phyloP scores from a whole-genome alignment of 139 green algal species.

The Tetradesmus lagerheimii region DNA sequence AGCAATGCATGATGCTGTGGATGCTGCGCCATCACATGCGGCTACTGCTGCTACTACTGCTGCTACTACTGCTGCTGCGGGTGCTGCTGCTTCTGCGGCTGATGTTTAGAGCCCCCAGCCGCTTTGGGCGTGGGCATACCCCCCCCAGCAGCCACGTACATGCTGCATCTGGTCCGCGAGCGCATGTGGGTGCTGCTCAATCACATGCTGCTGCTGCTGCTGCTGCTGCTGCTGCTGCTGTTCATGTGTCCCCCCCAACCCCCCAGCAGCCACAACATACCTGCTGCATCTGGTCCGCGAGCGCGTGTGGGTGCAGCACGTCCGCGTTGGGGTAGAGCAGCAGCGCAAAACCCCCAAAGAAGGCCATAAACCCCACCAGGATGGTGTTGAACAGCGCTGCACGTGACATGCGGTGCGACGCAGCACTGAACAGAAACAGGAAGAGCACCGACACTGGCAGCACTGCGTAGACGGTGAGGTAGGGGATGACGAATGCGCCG shows the following conservation, averaged over 20 bases:
- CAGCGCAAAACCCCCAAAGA: constrained; percentile 87
- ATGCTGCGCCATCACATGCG: not conserved
- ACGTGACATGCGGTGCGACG: constrained; percentile 72
- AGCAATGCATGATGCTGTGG: too few relatives aligned
- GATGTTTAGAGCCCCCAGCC: not conserved
- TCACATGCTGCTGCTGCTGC: constrained; percentile 3
- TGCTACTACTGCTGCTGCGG: not conserved
- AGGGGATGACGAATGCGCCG: constrained; percentile 79
- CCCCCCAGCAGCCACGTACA: constrained; percentile 25
- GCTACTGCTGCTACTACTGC: not conserved
- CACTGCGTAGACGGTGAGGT: constrained; percentile 92
- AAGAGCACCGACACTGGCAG: constrained; percentile 90
- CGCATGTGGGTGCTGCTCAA: constrained; percentile 80
- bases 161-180: constrained; percentile 57
- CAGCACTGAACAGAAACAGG: constrained; percentile 78
- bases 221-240: constrained; percentile 10
- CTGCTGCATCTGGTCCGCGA: constrained; percentile 58
- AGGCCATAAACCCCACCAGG: constrained; percentile 83
- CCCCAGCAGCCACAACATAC: too few relatives aligned
- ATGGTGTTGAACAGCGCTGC: constrained; percentile 91
- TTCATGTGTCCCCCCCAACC: not conserved
- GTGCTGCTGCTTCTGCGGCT: not conserved
- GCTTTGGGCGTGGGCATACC: too few relatives aligned
- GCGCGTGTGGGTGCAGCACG: constrained; percentile 75
- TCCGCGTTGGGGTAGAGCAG: constrained; percentile 88